phyloP scores from a whole-genome alignment of 2,329 filamentous ascomycete genomes.

The Fusarium sp. region DNA sequence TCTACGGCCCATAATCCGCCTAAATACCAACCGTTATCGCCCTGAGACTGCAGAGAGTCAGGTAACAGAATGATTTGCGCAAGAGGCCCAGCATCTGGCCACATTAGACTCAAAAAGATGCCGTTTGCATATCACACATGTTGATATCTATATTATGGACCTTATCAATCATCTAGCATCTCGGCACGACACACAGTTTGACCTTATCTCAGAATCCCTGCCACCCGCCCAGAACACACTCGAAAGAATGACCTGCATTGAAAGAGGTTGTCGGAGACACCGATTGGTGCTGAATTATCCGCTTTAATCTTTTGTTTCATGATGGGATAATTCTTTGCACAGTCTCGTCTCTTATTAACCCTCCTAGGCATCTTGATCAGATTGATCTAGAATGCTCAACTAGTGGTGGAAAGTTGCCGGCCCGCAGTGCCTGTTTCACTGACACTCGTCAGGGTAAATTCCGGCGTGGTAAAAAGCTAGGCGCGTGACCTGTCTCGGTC shows the following conservation, averaged over 20 bases:
- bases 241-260: conserved; percentile 2
- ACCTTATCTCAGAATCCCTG: conserved; percentile 7
- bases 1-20: conserved; percentile 41
- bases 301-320: conserved; percentile 5
- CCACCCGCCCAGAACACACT: conserved; percentile 2
- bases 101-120: conserved; percentile 6
- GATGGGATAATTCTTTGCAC: background rate
- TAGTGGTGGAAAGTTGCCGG: conserved; percentile 26
- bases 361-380: background rate
- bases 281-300: conserved; percentile 2
- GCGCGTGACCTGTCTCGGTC: conserved; percentile 13
- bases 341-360: background rate
- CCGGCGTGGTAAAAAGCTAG: conserved; percentile 10
- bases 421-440: conserved; percentile 27
- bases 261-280: conserved; percentile 1
- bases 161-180: conserved; percentile 14
- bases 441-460: conserved; percentile 20
- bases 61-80: conserved; percentile 3
- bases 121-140: conserved; percentile 19
- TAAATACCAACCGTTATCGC: conserved; percentile 10
- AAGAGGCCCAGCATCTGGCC: conserved; percentile 1
- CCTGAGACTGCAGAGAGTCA: background rate
- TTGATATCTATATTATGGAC: background rate
- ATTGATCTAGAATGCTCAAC: background rate
- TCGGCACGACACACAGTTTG: conserved; percentile 3